Percentiles rank a stretch among this genome's conserved stretches.
These are phyloP conservation scores for Globisporangium okanoganense DNA, from an alignment of 352 stramenopile species.

Conservation along the genomic window DNA sequence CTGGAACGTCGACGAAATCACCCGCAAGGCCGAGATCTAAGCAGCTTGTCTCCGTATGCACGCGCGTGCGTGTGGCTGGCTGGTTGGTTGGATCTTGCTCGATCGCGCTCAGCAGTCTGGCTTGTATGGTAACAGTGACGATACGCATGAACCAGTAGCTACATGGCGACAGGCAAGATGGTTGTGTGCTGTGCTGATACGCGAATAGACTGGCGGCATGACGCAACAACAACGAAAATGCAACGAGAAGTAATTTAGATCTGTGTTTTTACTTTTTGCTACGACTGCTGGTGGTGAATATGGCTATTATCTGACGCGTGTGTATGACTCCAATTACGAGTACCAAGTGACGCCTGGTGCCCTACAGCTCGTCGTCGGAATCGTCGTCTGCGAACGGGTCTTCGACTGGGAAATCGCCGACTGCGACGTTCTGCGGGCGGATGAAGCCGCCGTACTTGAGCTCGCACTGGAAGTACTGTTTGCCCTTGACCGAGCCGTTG, in stretches of 20 bases:
- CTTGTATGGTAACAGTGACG: neutral
- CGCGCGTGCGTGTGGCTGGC: neutral
- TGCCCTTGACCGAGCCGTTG: slow-evolving; percentile 91
- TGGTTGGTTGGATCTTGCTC: neutral
- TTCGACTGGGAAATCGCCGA: slow-evolving; percentile 91
- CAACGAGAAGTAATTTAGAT: slow-evolving; percentile 52
- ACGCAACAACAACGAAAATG: slow-evolving; percentile 17
- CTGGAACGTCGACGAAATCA: slow-evolving; percentile 89
- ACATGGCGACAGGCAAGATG: neutral
- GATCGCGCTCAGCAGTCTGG: neutral
- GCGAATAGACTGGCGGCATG: slow-evolving; percentile 6
- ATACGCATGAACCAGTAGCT: neutral
- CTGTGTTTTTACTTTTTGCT: slow-evolving; percentile 19
- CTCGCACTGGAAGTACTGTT: slow-evolving; percentile 91
- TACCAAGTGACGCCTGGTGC: neutral
- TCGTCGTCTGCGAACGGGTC: slow-evolving; percentile 75
- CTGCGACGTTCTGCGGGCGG: slow-evolving; percentile 90
- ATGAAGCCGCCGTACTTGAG: slow-evolving; percentile 94
- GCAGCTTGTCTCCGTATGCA: neutral
- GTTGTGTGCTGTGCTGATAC: neutral
- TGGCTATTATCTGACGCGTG: neutral
- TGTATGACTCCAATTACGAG: neutral
- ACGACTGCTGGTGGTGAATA: neutral
- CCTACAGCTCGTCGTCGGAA: slow-evolving; percentile 70
- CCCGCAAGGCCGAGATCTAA: slow-evolving; percentile 84